A percentile compares a stretch with the other conserved stretches of the same genome.
These are phyloP conservation scores for Huntiella savannae DNA, from an alignment of 2,329 filamentous ascomycete species.

Conservation along the genomic window DNA sequence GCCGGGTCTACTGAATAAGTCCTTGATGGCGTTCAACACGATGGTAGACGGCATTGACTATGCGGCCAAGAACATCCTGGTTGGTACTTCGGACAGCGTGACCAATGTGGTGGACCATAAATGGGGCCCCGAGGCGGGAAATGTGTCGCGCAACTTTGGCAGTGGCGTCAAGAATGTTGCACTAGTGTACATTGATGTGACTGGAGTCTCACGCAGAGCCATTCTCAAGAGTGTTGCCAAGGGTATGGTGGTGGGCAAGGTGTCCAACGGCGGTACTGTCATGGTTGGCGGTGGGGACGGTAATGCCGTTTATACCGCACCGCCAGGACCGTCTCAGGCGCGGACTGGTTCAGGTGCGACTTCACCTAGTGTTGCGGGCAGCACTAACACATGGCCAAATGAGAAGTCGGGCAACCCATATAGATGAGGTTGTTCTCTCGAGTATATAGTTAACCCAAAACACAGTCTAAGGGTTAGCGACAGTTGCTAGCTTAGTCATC, in stretches of 20 bases:
- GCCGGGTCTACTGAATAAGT: conserved; percentile 86
- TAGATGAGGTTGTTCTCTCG: too few species aligned
- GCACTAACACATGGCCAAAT: too few species aligned
- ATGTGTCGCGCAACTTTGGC: conserved; percentile 54
- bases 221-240: conserved; percentile 91
- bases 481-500: neutral
- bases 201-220: conserved; percentile 73
- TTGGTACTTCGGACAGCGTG: conserved; percentile 56
- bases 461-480: too few species aligned
- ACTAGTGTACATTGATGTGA: conserved; percentile 90
- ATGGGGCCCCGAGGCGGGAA: conserved; percentile 71
- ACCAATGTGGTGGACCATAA: conserved; percentile 74
- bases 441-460: too few species aligned
- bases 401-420: too few species aligned
- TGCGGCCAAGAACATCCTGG: conserved; percentile 59
- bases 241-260: conserved; percentile 79
- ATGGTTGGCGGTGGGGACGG: conserved; percentile 48
- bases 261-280: conserved; percentile 53
- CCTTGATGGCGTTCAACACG: conserved; percentile 87
- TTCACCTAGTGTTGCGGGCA: too few species aligned
- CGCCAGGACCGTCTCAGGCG: too few species aligned
- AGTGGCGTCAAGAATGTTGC: conserved; percentile 91
- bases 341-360: too few species aligned
- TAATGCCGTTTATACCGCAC: conserved; percentile 10
- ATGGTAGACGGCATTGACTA: conserved; percentile 87